Evolutionary conservation across 352 stramenopile genomes (phyloP), one percentile per base, ranked within the genome.

Genomic region (Thraustotheca clavata): DNA sequence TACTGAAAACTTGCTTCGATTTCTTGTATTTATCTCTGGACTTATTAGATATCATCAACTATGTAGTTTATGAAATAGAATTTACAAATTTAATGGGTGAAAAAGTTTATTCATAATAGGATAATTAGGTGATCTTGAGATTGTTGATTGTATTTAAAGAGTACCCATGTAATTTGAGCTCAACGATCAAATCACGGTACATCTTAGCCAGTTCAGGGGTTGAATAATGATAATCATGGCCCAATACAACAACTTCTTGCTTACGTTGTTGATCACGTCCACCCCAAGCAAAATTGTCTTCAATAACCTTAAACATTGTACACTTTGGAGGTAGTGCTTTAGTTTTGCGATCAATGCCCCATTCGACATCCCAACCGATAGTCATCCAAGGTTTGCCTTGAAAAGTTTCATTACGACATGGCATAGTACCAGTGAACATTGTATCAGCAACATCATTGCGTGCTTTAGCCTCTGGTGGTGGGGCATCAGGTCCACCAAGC

Each of bases 301-400:
- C 40, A 20, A 65, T 65, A 31, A 16, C 20, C 5, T 54, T 16
- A 32, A 65, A 48, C 5, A 65, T 41, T 27, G 2, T 2, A 46
- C 57, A 65, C 38, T 65, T 65, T n/a, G 43, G 33, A 40, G n/a
- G 34, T 18, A 34, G 36, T 5, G 3, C 20, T 29, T 65, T 41
- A 16, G 34, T 4, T 20, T 49, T 49, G 35, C 8, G 11, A 32
- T 49, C 57, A 32, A 54, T n/a, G 14, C 20, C 11, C 57, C 35
- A 54, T 33, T 65, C 57, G 36, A 32, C 11, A 31, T 65, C 57
- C 57, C 57, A 65, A 16, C 57, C 57, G 27, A 65, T 52, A 29
- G 36, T 4, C 24, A 26, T 65, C 57, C 57, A 65, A 16, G 57
- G 57, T 32, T 65, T 65, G 35, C 14, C 38, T 12, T 65, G 31